Evolutionary conservation across 768 basidiomycete species (phyloP).

Genomic region (Lactarius sanguifluus): DNA sequence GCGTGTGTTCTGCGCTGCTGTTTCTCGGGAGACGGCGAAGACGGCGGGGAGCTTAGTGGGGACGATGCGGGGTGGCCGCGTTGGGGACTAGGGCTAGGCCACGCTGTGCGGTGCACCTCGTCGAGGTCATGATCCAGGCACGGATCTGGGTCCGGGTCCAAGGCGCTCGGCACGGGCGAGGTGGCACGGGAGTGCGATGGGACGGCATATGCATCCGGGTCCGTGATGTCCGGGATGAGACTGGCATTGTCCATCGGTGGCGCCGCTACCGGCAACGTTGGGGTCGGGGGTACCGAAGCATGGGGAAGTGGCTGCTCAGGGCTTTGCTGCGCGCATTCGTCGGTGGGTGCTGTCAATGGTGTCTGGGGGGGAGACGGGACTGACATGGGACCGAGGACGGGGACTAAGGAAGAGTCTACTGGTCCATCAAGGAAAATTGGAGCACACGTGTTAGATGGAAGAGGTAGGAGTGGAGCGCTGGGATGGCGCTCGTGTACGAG

Average conservation of each 20-base stretch:
- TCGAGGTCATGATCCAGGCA: not conserved
- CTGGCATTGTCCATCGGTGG: not conserved
- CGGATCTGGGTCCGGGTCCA: not conserved
- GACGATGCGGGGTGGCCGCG: conserved; percentile 12
- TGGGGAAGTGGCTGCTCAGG: not conserved
- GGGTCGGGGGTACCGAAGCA: not conserved
- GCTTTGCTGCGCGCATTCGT: not conserved
- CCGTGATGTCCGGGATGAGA: not conserved
- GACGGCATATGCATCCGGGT: too few relatives aligned
- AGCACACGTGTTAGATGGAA: not conserved
- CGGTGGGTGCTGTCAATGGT: not conserved
- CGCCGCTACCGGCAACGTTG: not conserved
- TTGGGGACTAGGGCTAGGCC: not conserved
- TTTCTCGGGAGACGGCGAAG: conserved; percentile 19
- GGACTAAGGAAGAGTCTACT: not conserved
- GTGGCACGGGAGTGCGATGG: conserved; percentile 7
- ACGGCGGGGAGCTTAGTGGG: conserved; percentile 25
- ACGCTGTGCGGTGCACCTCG: not conserved
- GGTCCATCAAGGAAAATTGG: not conserved
- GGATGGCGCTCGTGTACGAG: conserved; percentile 7
- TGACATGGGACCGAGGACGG: not conserved
- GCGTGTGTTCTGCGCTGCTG: not conserved
- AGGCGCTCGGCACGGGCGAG: conserved; percentile 15
- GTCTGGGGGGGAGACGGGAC: not conserved
- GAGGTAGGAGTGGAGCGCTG: not conserved